Evolutionary conservation across 768 basidiomycete species (phyloP).

Genomic region (Mycena pura): DNA sequence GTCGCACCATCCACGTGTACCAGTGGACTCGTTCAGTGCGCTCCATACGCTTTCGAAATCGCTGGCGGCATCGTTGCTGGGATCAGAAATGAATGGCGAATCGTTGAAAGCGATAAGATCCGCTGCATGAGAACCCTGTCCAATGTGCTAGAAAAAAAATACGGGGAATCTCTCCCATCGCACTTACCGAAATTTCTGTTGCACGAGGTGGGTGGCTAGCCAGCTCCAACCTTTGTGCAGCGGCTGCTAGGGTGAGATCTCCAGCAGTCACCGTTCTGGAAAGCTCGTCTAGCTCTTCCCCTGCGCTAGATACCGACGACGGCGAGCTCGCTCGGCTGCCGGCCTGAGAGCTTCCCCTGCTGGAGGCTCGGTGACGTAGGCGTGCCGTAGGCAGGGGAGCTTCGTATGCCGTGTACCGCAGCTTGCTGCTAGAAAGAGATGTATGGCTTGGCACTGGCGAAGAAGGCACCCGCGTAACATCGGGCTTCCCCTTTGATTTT

Average conservation of each 20-base stretch:
- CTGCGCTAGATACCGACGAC: slow-evolving; percentile 35
- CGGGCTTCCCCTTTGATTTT: slow-evolving; percentile 16
- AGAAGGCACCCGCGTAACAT: slow-evolving; percentile 17
- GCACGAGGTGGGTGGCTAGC: slow-evolving; percentile 12
- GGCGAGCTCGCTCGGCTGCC: slow-evolving; percentile 34
- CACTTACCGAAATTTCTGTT: not conserved
- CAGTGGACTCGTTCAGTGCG: slow-evolving; percentile 45
- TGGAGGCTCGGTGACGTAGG: slow-evolving; percentile 43
- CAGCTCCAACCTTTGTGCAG: slow-evolving; percentile 38
- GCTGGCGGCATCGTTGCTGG: slow-evolving; percentile 28
- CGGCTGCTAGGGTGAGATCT: slow-evolving; percentile 50
- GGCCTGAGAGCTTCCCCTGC: slow-evolving; percentile 43
- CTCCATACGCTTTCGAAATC: slow-evolving; percentile 70
- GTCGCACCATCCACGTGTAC: slow-evolving; percentile 75
- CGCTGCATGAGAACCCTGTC: slow-evolving; percentile 12
- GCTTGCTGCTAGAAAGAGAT: slow-evolving; percentile 47
- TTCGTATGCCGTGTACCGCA: slow-evolving; percentile 77
- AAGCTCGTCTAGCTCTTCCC: slow-evolving; percentile 25
- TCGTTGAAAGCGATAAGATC: slow-evolving; percentile 78
- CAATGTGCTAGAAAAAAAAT: not conserved
- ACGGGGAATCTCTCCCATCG: not conserved
- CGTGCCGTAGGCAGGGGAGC: slow-evolving; percentile 60
- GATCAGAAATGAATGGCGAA: slow-evolving; percentile 67
- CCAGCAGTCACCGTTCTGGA: slow-evolving; percentile 47
- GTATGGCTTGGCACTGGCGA: slow-evolving; percentile 31